Base-by-base conservation (phyloP, 2,329 filamentous ascomycete genomes). In the Trichoderma lentiforme region DNA sequence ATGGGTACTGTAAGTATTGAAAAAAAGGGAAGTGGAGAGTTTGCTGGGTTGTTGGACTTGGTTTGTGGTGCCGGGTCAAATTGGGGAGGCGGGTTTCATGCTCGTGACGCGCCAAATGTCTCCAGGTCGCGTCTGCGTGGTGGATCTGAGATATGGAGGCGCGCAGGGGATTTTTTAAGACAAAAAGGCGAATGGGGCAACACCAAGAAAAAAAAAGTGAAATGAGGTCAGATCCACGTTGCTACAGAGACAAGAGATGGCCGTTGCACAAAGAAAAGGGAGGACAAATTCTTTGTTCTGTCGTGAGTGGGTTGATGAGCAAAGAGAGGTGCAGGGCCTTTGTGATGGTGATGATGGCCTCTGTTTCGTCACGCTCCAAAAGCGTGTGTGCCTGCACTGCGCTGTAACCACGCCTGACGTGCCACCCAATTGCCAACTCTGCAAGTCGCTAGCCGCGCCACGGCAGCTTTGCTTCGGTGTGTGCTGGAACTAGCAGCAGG, bases 51-150 rank as follows among this genome's bases (percentile, higher is more conserved):
- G 62, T 34, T 71, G 53, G 24, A 61, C 61, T 58, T 39, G 21
- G 51, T 43, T 53, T 32, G 58, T 56, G 60, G 60, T 47, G 53
- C 60, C 68, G 39, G 28, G 32, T 80, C 76, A 78, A 80, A 81
- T 75, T 77, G 72, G 76, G 76, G 79, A 79, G 80, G 79, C 79
- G 74, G 81, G 80, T 78, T 79, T 79, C 78, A 80, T 81, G 77
- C 78, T 80, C 81, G 80, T 82, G 81, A 82, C 80, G 79, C 80
- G 80, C 79, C 75, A 73, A 71, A 73, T 70, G 74, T 36, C 72
- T 58, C 64, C 73, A 74, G 77, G 76, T 80, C 80, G 80, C 79
- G 79, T 80, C 76, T 73, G 78, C 73, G 74, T 14, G 70, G 71
- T 64, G 71, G 73, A 73, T 65, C 72, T 62, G 53, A 60, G 36